A percentile compares a stretch with the other conserved stretches of the same genome.
Conservation (phyloP, 805 yeast species). For the Saccharomycopsis fodiens region DNA sequence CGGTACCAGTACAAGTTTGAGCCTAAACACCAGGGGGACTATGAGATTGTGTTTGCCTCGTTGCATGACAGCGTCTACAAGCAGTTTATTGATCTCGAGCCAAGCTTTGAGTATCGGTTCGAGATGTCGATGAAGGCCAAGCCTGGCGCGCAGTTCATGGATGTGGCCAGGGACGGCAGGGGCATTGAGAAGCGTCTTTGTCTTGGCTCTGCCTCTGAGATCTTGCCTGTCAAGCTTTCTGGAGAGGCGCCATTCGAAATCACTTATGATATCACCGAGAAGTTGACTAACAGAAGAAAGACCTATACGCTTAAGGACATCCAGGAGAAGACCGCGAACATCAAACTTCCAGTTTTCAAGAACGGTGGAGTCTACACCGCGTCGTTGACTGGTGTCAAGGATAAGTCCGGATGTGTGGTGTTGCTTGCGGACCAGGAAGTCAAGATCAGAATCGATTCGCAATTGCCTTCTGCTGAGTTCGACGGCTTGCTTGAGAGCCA, state of each 20-base stretch:
- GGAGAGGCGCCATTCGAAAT: constrained; percentile 80
- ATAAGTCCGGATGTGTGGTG: constrained; percentile 75
- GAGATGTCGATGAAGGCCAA: constrained; percentile 65
- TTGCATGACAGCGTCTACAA: constrained; percentile 60
- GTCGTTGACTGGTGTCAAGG: constrained; percentile 57
- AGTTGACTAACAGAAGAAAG: constrained; percentile 39
- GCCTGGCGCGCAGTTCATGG: constrained; percentile 44
- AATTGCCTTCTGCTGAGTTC: constrained; percentile 53
- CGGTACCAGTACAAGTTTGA: constrained; percentile 56
- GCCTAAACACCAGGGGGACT: constrained; percentile 78
- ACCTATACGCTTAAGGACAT: constrained; percentile 37
- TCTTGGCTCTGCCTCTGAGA: constrained; percentile 35
- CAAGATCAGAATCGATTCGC: constrained; percentile 59
- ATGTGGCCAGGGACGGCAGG: constrained; percentile 18
- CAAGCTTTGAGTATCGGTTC: constrained; percentile 42
- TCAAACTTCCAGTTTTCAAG: constrained; percentile 48
- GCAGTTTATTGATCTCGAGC: constrained; percentile 30
- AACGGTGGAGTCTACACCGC: constrained; percentile 72
- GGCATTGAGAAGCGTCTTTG: constrained; percentile 32
- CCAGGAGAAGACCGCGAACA: constrained; percentile 28
- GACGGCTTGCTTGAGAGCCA: constrained; percentile 12
- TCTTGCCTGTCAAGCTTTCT: constrained; percentile 49
- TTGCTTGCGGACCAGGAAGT: constrained; percentile 57
- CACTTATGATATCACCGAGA: constrained; percentile 59
- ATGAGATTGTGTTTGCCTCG: constrained; percentile 60